Evolutionary conservation across 1,139 yeast species (phyloP), one percentile per base, ranked within the genome.

Genomic region (Kurtzmaniella natalensis): DNA sequence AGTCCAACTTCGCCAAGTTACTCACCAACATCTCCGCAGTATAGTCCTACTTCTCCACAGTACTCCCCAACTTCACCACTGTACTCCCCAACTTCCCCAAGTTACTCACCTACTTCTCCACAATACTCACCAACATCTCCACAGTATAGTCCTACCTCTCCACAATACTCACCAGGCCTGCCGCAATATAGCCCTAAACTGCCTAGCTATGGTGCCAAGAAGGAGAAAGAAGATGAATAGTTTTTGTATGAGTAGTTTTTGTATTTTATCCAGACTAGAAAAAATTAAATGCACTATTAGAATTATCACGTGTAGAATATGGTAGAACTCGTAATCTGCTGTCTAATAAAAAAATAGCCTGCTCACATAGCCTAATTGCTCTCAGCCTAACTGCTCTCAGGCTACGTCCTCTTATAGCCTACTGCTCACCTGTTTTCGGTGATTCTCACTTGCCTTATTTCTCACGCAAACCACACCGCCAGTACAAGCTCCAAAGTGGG

Each of bases 1-100:
- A 61, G 73, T 1, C 85, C 84, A 31, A 78, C 87, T 0, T 71
- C 78, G 0, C 82, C 81, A 48, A 43, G 57, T 2, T 78, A 77
- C 47, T 60, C 72, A 0, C 81, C 81, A 34, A 74, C 81, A 0
- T 73, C 81, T 1, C 84, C 85, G 42, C 44, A 59, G 3, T 78
- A 76, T 49, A 59, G 71, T 0, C 84, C 83, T 39, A 76, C 85
- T 0, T 72, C 82, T 2, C 84, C 87, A 39, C 53, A 60, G 6
- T 79, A 78, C 53, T 63, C 72, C 1, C 83, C 83, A 37, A 76
- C 82, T 0, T 75, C 81, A 1, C 81, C 82, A 42, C 45, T 39
- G 6, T 66, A 66, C 58, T 51, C 61, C 41, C 79, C 72, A 37
- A 70, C 81, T 2, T 72, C 80, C 3, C 82, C 83, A 37, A 43